Percentiles rank a stretch among this genome's conserved stretches.
Evolutionary conservation across 1,139 yeast species (phyloP).

Genomic region (Kodamaea alishanica): DNA sequence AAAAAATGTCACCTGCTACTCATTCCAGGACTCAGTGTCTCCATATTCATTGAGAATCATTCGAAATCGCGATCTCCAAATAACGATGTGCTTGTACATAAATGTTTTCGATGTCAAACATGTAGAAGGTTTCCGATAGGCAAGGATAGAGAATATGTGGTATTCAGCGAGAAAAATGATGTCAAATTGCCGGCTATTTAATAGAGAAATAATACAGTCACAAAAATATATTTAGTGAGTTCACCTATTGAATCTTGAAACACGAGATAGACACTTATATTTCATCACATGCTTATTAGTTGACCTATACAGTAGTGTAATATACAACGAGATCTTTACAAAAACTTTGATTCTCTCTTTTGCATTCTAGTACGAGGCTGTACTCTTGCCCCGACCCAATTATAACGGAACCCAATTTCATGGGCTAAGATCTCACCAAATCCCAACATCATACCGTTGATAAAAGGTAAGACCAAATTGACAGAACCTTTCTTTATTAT

Average conservation of each 20-base stretch:
- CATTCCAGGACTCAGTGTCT: constrained; percentile 45
- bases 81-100: constrained; percentile 32
- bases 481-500: constrained; percentile 55
- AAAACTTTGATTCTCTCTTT: constrained; percentile 17
- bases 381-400: constrained; percentile 75
- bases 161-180: constrained; percentile 29
- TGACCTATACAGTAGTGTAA: neutral
- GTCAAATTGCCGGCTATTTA: constrained; percentile 13
- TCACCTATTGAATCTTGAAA: no score
- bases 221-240: no score
- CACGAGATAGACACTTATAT: neutral
- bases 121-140: constrained; percentile 37
- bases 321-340: constrained; percentile 5
- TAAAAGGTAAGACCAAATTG: constrained; percentile 78
- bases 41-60: constrained; percentile 27
- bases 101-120: constrained; percentile 25
- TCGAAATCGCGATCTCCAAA: constrained; percentile 22
- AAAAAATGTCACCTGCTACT: constrained; percentile 51
- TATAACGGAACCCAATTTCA: constrained; percentile 78
- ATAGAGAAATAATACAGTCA: no score
- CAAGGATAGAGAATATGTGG: constrained; percentile 23
- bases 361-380: constrained; percentile 36
- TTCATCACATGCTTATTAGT: neutral
- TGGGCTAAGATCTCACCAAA: constrained; percentile 95
- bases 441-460: constrained; percentile 94